Evolutionary conservation across 352 stramenopile genomes (phyloP).

Genomic region (Blastocystis hominis): DNA sequence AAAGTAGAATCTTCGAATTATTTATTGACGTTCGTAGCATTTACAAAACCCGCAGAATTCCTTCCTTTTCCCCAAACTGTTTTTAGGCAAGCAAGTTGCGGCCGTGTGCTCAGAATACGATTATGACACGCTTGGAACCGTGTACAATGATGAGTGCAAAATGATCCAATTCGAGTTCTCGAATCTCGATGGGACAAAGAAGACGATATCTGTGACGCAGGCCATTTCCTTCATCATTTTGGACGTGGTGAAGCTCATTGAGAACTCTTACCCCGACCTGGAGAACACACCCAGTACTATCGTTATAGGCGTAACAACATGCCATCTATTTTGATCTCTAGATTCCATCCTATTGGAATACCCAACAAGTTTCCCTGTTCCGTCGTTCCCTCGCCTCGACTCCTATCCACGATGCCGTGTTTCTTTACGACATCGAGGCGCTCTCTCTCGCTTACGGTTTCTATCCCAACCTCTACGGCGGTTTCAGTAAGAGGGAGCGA

Average conservation of each 20-base stretch:
- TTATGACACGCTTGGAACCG: background rate
- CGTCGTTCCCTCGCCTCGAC: background rate
- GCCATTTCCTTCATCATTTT: background rate
- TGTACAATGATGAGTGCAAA: background rate
- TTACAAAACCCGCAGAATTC: background rate
- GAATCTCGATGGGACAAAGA: background rate
- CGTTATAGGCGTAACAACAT: background rate
- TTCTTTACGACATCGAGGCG: conserved; percentile 17
- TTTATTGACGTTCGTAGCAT: background rate
- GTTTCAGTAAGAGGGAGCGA: background rate
- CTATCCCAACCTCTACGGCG: background rate
- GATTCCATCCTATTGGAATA: background rate
- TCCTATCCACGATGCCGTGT: background rate
- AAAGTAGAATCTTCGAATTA: background rate
- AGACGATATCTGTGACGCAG: background rate
- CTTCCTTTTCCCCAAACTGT: background rate
- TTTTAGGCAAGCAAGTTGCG: background rate
- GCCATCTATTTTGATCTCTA: background rate
- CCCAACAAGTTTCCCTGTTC: background rate
- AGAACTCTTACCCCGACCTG: background rate
- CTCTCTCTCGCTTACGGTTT: background rate
- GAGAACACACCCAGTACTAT: background rate
- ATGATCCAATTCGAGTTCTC: background rate
- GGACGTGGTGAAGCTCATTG: background rate
- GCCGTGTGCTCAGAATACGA: background rate